Conservation (phyloP, 257 asterid genomes). For the Verbascum thapsus region DNA sequence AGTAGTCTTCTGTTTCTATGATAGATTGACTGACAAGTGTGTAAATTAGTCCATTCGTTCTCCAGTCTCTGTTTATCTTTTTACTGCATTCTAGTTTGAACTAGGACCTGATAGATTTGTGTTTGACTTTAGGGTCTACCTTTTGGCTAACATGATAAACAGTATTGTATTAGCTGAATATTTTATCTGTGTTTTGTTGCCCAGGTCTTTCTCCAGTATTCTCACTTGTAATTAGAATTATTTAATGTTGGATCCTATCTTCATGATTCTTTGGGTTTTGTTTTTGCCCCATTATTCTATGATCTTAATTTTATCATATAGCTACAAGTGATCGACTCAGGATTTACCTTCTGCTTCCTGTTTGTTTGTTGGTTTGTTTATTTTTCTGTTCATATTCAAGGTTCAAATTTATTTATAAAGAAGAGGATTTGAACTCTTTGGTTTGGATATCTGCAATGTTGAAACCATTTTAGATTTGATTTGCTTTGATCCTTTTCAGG, state of each 20-base stretch:
- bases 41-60: not conserved
- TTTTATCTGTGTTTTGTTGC: not conserved
- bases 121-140: not conserved
- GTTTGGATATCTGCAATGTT: not conserved
- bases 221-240: conserved; percentile 2
- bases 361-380: not conserved
- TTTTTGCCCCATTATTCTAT: not conserved
- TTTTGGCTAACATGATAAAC: not conserved
- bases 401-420: not conserved
- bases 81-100: not conserved
- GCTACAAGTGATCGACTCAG: not conserved
- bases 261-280: conserved; percentile 4
- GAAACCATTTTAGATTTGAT: conserved; percentile 7
- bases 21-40: not conserved
- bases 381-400: not conserved
- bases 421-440: not conserved
- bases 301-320: not conserved
- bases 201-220: conserved; percentile 1
- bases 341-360: not conserved
- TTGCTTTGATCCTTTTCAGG: conserved; percentile 49
- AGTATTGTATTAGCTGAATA: not conserved
- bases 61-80: not conserved
- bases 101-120: not conserved
- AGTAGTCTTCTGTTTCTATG: conserved; percentile 31
- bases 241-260: not conserved